Conservation (phyloP, 495 filamentous ascomycete genomes). For the Neurospora sp. region DNA sequence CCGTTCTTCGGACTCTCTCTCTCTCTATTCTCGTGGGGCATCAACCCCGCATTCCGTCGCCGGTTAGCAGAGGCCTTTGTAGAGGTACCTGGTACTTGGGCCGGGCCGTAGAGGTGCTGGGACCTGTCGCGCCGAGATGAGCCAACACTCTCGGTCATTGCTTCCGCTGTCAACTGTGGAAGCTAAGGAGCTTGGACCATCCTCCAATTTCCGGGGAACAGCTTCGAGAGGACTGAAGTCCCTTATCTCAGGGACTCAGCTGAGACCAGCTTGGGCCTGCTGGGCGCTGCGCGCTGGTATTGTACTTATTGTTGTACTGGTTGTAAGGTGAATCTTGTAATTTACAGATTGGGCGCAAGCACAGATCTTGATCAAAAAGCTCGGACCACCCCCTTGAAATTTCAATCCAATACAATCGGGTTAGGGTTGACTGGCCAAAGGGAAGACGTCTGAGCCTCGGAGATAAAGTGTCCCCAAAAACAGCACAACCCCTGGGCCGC, state of each 20-base stretch:
- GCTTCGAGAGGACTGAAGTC: neutral
- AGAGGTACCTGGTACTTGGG: neutral
- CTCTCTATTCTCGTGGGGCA: neutral
- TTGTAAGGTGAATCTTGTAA: neutral
- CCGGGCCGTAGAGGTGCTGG: neutral
- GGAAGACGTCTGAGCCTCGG: neutral
- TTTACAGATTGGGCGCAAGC: neutral
- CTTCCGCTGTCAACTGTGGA: neutral
- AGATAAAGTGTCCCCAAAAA: neutral
- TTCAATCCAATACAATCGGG: neutral
- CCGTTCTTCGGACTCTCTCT: conserved; percentile 20
- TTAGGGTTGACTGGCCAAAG: neutral
- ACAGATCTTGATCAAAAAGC: neutral
- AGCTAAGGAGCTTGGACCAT: neutral
- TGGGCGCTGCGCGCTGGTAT: neutral
- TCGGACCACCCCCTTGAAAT: neutral
- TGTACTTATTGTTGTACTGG: neutral
- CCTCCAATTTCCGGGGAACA: neutral
- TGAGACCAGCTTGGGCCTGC: no score
- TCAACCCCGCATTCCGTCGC: neutral
- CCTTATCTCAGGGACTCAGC: no score
- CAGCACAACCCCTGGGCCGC: neutral
- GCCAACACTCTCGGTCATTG: neutral
- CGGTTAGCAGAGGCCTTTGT: neutral
- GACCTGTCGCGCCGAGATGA: neutral